Evolutionary conservation across 2,329 filamentous ascomycete species (phyloP), one percentile per base, ranked within the genome.

Genomic region (Lizonia empirigonia): DNA sequence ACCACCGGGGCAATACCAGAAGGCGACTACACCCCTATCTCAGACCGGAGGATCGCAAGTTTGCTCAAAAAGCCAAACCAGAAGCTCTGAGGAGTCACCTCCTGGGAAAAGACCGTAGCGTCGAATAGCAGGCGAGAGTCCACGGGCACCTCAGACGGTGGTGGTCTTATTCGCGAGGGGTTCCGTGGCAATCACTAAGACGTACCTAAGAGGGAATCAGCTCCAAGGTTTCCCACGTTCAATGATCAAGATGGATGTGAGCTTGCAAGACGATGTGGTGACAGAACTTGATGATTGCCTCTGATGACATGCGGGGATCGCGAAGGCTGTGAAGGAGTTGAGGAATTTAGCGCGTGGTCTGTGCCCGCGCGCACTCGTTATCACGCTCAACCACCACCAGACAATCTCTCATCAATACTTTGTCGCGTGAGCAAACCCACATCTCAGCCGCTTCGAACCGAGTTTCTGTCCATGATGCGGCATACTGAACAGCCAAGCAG

Each of bases 331-430:
- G 49, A 46, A 41, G 32, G 19, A 36, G 10, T 10, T 7, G 9
- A 16, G 23, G 15, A 22, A 10, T 23, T 22, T 41, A 45, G 36
- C 34, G 41, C 32, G 9, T 32, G 42, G 49, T 47, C 49, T 42
- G 49, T 46, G 49, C 49, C 12, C 12, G 16, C 10, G 42, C 13
- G 8, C 7, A 13, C 7, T 29, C 6, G 7, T 19, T 24, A 26
- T 52, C 49, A 52, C 42, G 49, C 26, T 32, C 32, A 19, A 9
- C 7, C n/a, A 29, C 42, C 19, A 35, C 49, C 41, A 46, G 49
- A 46, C 32, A 16, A 18, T 5, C 18, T 36, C 12, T 19, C 36
- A 33, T 16, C 36, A n/a, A 24, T 15, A 18, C 18, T 29, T 7
- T 13, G 30, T 27, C 49, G 42, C 37, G 37, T 46, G 49, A 40